These are phyloP conservation scores for Botrytis sinoallii DNA, from an alignment of 2,329 filamentous ascomycete genomes.

Conservation along the genomic window DNA sequence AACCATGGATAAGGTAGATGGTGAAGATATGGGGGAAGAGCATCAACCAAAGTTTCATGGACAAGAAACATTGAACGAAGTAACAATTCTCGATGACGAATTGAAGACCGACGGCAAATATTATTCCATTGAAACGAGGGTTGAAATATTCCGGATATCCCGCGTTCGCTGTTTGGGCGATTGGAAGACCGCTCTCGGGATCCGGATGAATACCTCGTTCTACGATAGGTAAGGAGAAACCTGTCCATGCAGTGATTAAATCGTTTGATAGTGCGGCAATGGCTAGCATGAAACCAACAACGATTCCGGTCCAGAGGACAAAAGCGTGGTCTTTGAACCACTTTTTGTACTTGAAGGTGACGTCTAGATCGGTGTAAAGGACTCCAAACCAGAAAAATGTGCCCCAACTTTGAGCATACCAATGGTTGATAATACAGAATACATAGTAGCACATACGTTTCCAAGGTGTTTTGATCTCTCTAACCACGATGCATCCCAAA, in stretches of 20 bases:
- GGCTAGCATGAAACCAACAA: slow-evolving; percentile 35
- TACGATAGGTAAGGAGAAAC: slow-evolving; percentile 29
- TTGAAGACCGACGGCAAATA: slow-evolving; percentile 41
- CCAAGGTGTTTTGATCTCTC: slow-evolving; percentile 46
- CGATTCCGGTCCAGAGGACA: slow-evolving; percentile 41
- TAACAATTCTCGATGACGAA: slow-evolving; percentile 40
- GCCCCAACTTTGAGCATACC: slow-evolving; percentile 48
- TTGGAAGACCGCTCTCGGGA: slow-evolving; percentile 38
- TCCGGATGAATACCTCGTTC: slow-evolving; percentile 47
- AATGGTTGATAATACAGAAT: slow-evolving; percentile 44
- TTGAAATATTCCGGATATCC: slow-evolving; percentile 45
- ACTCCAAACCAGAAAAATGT: slow-evolving; percentile 46
- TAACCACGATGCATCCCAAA: slow-evolving; percentile 43
- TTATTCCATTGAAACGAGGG: slow-evolving; percentile 44
- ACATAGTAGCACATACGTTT: slow-evolving; percentile 46
- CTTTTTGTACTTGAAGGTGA: slow-evolving; percentile 45
- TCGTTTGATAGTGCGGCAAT: slow-evolving; percentile 22
- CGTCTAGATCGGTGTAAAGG: slow-evolving; percentile 45
- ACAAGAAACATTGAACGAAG: slow-evolving; percentile 43
- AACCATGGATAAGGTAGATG: slow-evolving; percentile 47
- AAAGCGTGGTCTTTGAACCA: slow-evolving; percentile 39
- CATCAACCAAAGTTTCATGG: slow-evolving; percentile 40
- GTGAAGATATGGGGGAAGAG: slow-evolving; percentile 50
- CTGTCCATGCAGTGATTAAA: slow-evolving; percentile 21
- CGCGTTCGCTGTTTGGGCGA: slow-evolving; percentile 37